Base-by-base conservation (phyloP, 192 early-diverging fungal genomes). In the Coemansia sp. region DNA sequence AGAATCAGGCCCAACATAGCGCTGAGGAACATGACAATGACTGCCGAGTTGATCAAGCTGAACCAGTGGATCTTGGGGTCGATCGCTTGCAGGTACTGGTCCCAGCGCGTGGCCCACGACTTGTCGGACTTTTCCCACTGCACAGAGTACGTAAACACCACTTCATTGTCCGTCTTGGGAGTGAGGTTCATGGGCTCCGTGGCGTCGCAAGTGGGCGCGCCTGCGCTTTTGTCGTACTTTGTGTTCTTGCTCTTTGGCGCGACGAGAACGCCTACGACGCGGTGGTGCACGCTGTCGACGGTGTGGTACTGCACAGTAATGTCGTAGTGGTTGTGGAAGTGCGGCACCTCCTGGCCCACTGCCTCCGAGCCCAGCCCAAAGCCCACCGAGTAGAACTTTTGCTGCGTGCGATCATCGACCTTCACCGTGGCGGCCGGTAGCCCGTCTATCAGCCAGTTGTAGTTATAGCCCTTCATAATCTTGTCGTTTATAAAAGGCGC, bases 1-100 rank as follows among this genome's bases (percentile, higher is more conserved):
- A 98, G 82, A 60, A 98, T 93, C 74, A 96, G 88, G 11, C 88
- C 91, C 4, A 98, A 94, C 88, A 97, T 90, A 14, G 94, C 94
- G 14, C 90, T 88, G 65, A 97, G 86, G 85, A 97, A 94, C 2
- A 97, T 68, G 10, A 97, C 94, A 73, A 98, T 94, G 67, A 97
- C 89, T 56, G 92, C 89, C 15, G 96, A 96, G 84, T 98, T 97
- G 42, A 95, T 88, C 62, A 98, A 85, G 54, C 90, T 91, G 74
- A 98, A 94, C 96, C 96, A 98, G 68, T 98, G 96, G 60, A 96
- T 95, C 65, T 89, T 90, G 45, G 94, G 93, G 64, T 98, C 94
- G 54, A 92, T 89, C 31, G 93, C 83, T 49, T 93, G 86, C 36
- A 96, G 70, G 75, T 96, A 95, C 67, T 82, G 86, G 71, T 95